Base-by-base conservation (phyloP, 495 filamentous ascomycete genomes). In the Daldinia loculata region DNA sequence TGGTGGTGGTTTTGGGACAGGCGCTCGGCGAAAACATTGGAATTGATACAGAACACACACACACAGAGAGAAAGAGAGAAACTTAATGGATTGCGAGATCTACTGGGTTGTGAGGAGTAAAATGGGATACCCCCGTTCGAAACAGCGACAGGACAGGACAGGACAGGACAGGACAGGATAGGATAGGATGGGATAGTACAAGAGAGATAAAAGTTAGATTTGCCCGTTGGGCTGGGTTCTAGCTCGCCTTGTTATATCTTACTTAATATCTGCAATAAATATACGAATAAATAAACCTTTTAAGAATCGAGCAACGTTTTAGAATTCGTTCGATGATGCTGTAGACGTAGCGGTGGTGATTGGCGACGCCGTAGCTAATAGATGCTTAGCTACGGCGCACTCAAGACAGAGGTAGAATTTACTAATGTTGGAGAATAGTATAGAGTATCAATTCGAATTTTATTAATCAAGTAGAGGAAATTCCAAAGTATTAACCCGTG, bases 81-180 rank as follows among this genome's bases (percentile, higher is more conserved):
- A 48, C 8, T 48, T 36, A 59, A 50, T 24, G 63, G 63, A 38
- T 57, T 58, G 43, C 43, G 63, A 56, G 55, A 51, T 55, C 38
- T 61, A 48, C 6, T 66, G 39, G 45, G 48, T 26, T 61, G 48
- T 26, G 29, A 62, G 61, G 61, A 52, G 17, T 30, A 26, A 36
- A 45, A 34, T 36, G 58, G 69, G 50, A 72, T 63, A 67, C 53
- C 64, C 64, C 61, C 60, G 45, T 59, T 63, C 27, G 41, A 22
- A 29, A 45, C 56, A 56, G 29, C 26, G 56, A 56, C 36, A 61
- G 27, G 29, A 68, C 26, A 56, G 60, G 51, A 26, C 56, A 7
- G 61, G 50, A 66, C 22, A 57, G 61, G 39, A 50, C 12, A n/a
- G 38, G 52, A 27, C 52, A 9, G 61, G 51, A 66, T 22, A 57